A percentile compares a stretch with the other conserved stretches of the same genome.
Conservation (phyloP, 805 yeast species). For the Spathaspora sp. region DNA sequence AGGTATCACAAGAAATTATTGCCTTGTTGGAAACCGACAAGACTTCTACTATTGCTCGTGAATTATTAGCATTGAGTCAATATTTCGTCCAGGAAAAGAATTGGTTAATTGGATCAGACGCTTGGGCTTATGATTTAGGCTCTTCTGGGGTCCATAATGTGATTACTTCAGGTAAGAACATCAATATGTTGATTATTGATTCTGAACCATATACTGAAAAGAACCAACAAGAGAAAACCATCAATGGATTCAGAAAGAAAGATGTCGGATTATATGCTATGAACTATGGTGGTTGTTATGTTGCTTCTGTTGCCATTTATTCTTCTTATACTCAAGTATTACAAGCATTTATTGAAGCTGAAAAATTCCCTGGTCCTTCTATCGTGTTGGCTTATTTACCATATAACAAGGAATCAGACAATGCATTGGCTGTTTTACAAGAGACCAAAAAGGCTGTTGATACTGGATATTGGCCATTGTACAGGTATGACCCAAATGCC, state of each 20-base stretch:
- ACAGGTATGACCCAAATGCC: slow-evolving; percentile 71
- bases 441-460: slow-evolving; percentile 90
- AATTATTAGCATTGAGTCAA: slow-evolving; percentile 45
- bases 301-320: slow-evolving; percentile 91
- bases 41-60: slow-evolving; percentile 34
- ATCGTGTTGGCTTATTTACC: slow-evolving; percentile 89
- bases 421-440: slow-evolving; percentile 70
- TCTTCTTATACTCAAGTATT: slow-evolving; percentile 90
- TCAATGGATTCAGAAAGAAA: slow-evolving; percentile 65
- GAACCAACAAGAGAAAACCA: slow-evolving; percentile 16
- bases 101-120: slow-evolving; percentile 92
- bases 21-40: slow-evolving; percentile 37
- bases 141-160: slow-evolving; percentile 87
- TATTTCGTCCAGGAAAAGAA: slow-evolving; percentile 47
- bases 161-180: slow-evolving; percentile 66
- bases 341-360: slow-evolving; percentile 88
- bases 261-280: slow-evolving; percentile 93
- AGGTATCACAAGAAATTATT: slow-evolving; percentile 26
- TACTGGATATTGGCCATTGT: slow-evolving; percentile 95
- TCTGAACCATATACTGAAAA: slow-evolving; percentile 64
- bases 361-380: slow-evolving; percentile 84
- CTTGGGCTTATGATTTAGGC: slow-evolving; percentile 94
- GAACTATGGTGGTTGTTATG: slow-evolving; percentile 86
- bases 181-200: slow-evolving; percentile 84
- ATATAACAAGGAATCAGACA: slow-evolving; percentile 56